Base-by-base conservation (phyloP, 2,329 filamentous ascomycete species). In the Chrysoporthe puriensis region DNA sequence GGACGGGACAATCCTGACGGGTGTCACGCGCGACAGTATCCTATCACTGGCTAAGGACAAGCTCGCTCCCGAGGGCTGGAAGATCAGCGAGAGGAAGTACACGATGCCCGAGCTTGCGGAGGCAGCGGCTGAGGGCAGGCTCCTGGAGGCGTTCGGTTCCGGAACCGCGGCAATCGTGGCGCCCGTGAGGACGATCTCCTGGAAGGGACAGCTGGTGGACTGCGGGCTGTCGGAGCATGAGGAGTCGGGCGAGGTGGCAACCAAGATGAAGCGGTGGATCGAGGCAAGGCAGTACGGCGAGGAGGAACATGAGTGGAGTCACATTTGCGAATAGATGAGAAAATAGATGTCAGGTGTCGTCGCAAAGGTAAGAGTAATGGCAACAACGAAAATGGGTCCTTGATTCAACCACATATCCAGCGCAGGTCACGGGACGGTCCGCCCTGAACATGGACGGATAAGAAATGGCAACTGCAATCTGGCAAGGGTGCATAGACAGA, bases 251-350 rank as follows among this genome's bases (percentile, higher is more conserved):
- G 91, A 94, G 76, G 85, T 98, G 75, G 91, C 96, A 11, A 82
- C 88, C 74, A 88, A 87, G 79, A 94, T 99, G 90, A 97, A 97
- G 88, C 88, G 91, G 74, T 99, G 96, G 96, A 97, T 99, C 71
- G 94, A 97, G 83, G 90, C 83, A 40, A 94, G 96, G 73, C 95
- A 98, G 82, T 97, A 98, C 77, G 96, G 96, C 71, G 94, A 97
- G 72, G 91, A 95, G 80, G 88, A 93, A 77, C 93, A 97, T 78
- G 86, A 90, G 72, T 99, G 96, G 96, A 97, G 94, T 85, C 90
- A 89, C 74, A 73, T 82, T 66, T 80, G 81, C 75, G 74, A 76
- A 69, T 63, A 34, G 34, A 11, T 7, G 26, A 14, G n/a, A 11
- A 2, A 34, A 36, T 44, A 13, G 16, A 46, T 16, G 18, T 21